These are phyloP conservation scores for Cladosporium sp. DNA, from an alignment of 2,329 filamentous ascomycete genomes.

Conservation along the genomic window DNA sequence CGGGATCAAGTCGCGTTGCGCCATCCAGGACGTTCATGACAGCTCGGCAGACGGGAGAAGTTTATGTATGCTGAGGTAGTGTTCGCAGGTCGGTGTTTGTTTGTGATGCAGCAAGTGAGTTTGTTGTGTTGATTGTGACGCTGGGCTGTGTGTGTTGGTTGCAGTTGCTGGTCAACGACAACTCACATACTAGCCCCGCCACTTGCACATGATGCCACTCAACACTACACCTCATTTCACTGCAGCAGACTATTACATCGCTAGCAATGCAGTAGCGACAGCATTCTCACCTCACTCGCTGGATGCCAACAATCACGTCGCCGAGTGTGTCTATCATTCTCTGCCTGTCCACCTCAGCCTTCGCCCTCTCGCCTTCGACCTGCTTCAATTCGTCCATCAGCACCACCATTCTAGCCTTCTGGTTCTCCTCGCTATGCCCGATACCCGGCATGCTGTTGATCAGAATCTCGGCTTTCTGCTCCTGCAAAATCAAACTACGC, in stretches of 20 bases:
- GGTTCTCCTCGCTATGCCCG: slow-evolving; percentile 74
- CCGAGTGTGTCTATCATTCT: slow-evolving; percentile 47
- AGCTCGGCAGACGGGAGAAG: not conserved
- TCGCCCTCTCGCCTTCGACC: slow-evolving; percentile 43
- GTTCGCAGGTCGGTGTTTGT: not conserved
- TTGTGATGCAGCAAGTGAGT: not conserved
- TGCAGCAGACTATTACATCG: not conserved
- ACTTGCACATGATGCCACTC: not conserved
- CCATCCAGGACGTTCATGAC: not conserved
- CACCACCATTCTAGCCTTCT: slow-evolving; percentile 60
- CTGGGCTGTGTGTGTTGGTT: not conserved
- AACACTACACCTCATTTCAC: not conserved
- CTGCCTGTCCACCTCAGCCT: slow-evolving; percentile 46
- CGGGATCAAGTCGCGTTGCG: not conserved
- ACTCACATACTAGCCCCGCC: not conserved
- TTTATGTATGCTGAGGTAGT: not conserved
- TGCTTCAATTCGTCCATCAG: slow-evolving; percentile 46
- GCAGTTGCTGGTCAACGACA: not conserved
- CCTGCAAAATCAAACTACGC: slow-evolving; percentile 73
- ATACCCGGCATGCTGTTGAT: slow-evolving; percentile 75
- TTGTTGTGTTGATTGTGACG: not conserved
- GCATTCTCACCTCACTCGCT: slow-evolving; percentile 33
- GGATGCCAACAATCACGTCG: slow-evolving; percentile 43
- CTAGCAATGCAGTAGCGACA: not conserved
- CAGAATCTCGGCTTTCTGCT: slow-evolving; percentile 78